Percentiles rank a stretch among this genome's conserved stretches.
Conservation (phyloP, 2,329 filamentous ascomycete species). For the Nothophaeocryptopus gaeumannii region DNA sequence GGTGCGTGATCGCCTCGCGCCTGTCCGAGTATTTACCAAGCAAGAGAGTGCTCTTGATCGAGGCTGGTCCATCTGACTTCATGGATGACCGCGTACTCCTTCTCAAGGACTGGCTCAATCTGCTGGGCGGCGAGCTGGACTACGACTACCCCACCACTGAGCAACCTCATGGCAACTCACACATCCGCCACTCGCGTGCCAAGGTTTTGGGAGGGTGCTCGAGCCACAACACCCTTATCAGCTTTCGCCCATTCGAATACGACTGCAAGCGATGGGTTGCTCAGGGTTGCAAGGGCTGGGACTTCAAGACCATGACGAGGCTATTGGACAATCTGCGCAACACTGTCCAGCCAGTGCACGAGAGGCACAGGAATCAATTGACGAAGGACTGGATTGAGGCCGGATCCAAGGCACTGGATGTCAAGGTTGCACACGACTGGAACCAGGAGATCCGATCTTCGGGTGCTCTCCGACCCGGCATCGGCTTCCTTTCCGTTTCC, state of each 20-base stretch:
- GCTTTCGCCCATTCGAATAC: constrained; percentile 86
- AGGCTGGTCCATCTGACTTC: constrained; percentile 85
- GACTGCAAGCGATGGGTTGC: constrained; percentile 82
- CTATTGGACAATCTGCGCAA: constrained; percentile 81
- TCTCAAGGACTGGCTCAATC: constrained; percentile 79
- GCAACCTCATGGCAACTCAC: constrained; percentile 86
- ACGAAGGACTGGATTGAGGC: constrained; percentile 86
- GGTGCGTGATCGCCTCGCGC: constrained; percentile 78
- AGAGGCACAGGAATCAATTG: constrained; percentile 81
- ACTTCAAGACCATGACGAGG: constrained; percentile 78
- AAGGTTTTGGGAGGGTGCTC: constrained; percentile 92
- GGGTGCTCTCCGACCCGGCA: constrained; percentile 69
- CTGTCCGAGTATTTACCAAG: constrained; percentile 79
- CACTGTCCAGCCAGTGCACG: constrained; percentile 85
- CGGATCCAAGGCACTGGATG: constrained; percentile 73
- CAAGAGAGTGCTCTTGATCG: constrained; percentile 77
- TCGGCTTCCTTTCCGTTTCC: constrained; percentile 86
- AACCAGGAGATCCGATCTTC: constrained; percentile 75
- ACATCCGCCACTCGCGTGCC: constrained; percentile 87
- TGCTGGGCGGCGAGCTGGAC: constrained; percentile 83
- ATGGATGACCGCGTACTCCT: constrained; percentile 83
- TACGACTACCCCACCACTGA: constrained; percentile 88
- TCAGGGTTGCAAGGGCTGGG: constrained; percentile 80
- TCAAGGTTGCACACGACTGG: constrained; percentile 81
- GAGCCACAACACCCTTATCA: constrained; percentile 90